Percentiles rank a stretch among this genome's conserved stretches.
These are phyloP conservation scores for Lasiosphaeria ovina DNA, from an alignment of 495 filamentous ascomycete species.

Conservation along the genomic window DNA sequence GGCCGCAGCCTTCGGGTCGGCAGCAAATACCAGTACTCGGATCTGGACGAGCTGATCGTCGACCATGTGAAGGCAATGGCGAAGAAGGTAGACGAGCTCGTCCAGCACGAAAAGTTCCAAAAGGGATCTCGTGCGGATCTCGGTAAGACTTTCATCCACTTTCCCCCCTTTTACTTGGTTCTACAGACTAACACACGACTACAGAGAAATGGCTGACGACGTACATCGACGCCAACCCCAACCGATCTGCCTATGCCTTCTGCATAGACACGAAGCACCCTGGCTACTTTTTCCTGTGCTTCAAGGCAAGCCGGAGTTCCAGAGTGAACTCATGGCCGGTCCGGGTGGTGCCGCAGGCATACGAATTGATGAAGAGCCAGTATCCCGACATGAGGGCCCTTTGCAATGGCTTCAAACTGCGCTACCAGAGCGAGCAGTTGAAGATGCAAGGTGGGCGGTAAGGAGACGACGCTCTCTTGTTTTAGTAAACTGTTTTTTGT, in stretches of 20 bases:
- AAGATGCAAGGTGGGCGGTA: slow-evolving; percentile 41
- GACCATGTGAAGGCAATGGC: slow-evolving; percentile 97
- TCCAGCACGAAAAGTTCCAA: slow-evolving; percentile 87
- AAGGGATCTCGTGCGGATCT: slow-evolving; percentile 73
- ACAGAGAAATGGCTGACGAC: slow-evolving; percentile 92
- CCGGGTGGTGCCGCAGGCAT: slow-evolving; percentile 82
- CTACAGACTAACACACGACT: slow-evolving; percentile 31
- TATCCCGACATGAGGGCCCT: slow-evolving; percentile 94
- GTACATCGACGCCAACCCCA: slow-evolving; percentile 94
- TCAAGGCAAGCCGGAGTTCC: slow-evolving; percentile 80
- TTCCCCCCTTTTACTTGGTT: slow-evolving; percentile 12
- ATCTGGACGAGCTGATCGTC: slow-evolving; percentile 96
- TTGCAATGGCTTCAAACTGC: slow-evolving; percentile 75
- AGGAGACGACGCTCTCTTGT: background rate
- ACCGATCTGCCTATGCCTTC: slow-evolving; percentile 88
- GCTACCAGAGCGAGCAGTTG: slow-evolving; percentile 49
- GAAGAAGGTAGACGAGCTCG: slow-evolving; percentile 95
- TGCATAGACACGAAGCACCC: slow-evolving; percentile 88
- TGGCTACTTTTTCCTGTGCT: slow-evolving; percentile 93
- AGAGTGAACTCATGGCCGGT: slow-evolving; percentile 77
- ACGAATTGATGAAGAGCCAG: slow-evolving; percentile 77
- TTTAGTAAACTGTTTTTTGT: slow-evolving; percentile 2
- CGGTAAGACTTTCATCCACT: slow-evolving; percentile 56
- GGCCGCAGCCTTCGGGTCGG: slow-evolving; percentile 79
- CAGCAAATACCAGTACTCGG: slow-evolving; percentile 84